Conservation (phyloP, 495 filamentous ascomycete species). For the Talaromyces proteolyticus region DNA sequence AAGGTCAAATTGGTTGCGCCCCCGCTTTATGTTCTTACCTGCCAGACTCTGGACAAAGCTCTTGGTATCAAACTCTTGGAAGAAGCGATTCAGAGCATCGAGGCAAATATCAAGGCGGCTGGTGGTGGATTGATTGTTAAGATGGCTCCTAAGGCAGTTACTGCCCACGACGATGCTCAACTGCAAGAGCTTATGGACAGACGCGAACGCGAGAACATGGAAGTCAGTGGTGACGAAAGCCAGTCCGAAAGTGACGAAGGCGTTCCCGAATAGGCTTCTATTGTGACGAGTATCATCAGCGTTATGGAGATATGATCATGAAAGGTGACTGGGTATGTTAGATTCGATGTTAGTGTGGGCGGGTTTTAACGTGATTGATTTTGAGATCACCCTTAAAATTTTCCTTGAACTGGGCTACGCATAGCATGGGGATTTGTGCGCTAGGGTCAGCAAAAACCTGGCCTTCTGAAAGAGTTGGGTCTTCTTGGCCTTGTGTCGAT, state of each 20-base stretch:
- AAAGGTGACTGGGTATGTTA: neutral
- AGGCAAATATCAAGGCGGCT: constrained; percentile 62
- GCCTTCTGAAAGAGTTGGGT: neutral
- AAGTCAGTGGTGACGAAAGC: constrained; percentile 94
- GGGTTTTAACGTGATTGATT: neutral
- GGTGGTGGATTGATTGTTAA: constrained; percentile 78
- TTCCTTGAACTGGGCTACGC: neutral
- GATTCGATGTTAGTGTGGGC: neutral
- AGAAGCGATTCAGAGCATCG: constrained; percentile 80
- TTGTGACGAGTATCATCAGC: neutral
- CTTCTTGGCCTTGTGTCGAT: neutral
- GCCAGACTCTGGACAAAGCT: constrained; percentile 89
- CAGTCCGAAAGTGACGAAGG: constrained; percentile 87
- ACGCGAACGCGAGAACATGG: constrained; percentile 93
- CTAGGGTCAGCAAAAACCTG: neutral
- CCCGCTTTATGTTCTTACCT: constrained; percentile 89
- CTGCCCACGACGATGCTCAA: constrained; percentile 95
- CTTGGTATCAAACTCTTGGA: constrained; percentile 78
- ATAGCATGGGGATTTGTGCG: neutral
- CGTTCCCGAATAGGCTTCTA: constrained; percentile 31
- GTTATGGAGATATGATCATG: neutral
- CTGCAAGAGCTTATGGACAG: constrained; percentile 98
- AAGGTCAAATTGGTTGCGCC: constrained; percentile 96
- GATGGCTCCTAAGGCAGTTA: constrained; percentile 99
- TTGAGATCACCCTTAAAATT: neutral